Conservation (phyloP, 176 grass and related monocot genomes). For the Stipa capillata region DNA sequence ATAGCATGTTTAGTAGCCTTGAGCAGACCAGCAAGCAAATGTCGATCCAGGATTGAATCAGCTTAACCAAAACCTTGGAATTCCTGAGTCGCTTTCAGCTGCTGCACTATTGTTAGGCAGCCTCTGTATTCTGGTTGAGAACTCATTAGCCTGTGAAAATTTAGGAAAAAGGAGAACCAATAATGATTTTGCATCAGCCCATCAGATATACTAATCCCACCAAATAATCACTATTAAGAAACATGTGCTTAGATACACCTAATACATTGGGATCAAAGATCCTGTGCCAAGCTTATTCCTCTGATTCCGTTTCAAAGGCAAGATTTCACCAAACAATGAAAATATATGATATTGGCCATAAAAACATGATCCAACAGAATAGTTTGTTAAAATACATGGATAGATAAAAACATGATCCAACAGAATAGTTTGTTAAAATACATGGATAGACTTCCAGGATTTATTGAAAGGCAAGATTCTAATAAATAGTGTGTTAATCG, state of each 20-base stretch:
- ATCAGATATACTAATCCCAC: not conserved
- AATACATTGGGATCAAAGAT: not conserved
- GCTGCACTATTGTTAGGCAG: slow-evolving; percentile 43
- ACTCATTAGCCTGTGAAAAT: slow-evolving; percentile 56
- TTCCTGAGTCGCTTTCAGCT: slow-evolving; percentile 35
- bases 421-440: not conserved
- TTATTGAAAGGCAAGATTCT: not conserved
- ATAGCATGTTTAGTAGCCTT: not conserved
- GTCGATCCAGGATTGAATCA: slow-evolving; percentile 16
- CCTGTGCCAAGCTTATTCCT: too few relatives aligned
- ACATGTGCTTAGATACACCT: not conserved
- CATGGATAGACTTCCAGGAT: not conserved
- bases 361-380: not conserved
- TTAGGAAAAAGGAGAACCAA: not conserved
- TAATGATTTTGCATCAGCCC: not conserved
- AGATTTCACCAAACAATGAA: not conserved
- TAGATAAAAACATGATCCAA: slow-evolving; percentile 10
- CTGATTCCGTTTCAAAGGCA: not conserved
- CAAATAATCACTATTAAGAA: slow-evolving; percentile 15
- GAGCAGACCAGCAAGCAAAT: slow-evolving; percentile 12
- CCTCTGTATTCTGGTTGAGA: slow-evolving; percentile 75
- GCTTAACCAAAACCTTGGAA: slow-evolving; percentile 59
- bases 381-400: not conserved
- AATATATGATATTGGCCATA: not conserved
- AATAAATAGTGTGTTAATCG: not conserved